Base-by-base conservation (phyloP, 2,329 filamentous ascomycete species). In the Leptographium radiaticola region DNA sequence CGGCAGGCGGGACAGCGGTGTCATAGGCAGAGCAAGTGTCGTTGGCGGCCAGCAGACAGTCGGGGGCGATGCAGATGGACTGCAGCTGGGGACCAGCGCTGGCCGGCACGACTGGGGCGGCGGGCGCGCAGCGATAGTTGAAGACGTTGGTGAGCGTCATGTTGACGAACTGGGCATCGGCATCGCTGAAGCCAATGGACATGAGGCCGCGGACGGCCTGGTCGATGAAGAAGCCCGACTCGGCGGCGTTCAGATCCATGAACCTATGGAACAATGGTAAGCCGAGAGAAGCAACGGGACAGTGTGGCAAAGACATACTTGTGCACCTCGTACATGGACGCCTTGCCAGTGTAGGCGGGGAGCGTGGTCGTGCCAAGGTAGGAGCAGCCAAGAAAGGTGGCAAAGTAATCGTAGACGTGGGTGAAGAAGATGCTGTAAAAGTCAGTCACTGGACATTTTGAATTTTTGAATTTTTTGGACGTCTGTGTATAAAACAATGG, bases 251-350 rank as follows among this genome's bases (percentile, higher is more conserved):
- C 38, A 56, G 55, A 40, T 56, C 55, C 55, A 56, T 56, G 50
- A 40, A 51, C 13, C 45, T 53, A 36, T 40, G 25, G 40, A 9
- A 25, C n/a, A 25, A 42, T 6, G 38, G 49, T 11, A 31, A 6
- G 4, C 43, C 13, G 13, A 18, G 33, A 13, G 15, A 13, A 7
- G 7, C 42, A 16, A 34, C 34, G n/a, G 12, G 15, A 9, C 7
- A 16, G 4, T 18, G 9, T 13, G 16, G 25, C 16, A 38, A 8
- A 40, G 5, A 52, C 51, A 8, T 18, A 56, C 55, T 53, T 56
- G 55, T 53, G 55, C 33, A 52, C 49, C 44, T 56, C 52, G 15
- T 56, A 56, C 55, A 56, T 56, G 20, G 55, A 56, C 6, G 55
- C 55, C 40, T 34, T 18, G 33, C 55, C 55, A n/a, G 55, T 45